These are phyloP conservation scores for Pogostemon cablin DNA, from an alignment of 257 asterid genomes.

Conservation along the genomic window DNA sequence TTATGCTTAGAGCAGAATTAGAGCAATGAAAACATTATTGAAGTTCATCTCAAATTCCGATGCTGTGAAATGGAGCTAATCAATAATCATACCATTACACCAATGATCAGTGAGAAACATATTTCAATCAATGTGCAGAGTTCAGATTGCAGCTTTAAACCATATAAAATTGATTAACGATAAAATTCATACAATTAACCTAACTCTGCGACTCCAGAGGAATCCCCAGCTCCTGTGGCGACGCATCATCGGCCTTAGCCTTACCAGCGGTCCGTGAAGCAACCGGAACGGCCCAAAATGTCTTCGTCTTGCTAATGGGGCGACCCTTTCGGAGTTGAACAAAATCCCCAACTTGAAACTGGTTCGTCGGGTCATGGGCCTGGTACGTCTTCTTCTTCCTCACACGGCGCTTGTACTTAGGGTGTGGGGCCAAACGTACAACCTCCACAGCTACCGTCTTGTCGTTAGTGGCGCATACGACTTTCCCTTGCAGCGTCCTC, in stretches of 20 bases:
- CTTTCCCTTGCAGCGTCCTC: conserved; percentile 71
- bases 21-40: too few relatives aligned
- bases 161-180: not conserved
- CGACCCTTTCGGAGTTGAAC: conserved; percentile 77
- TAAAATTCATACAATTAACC: conserved; percentile 10
- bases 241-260: conserved; percentile 30
- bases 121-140: not conserved
- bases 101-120: not conserved
- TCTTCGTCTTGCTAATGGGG: conserved; percentile 86
- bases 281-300: conserved; percentile 67
- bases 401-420: conserved; percentile 93
- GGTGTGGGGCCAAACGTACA: conserved; percentile 84
- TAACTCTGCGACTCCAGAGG: conserved; percentile 51
- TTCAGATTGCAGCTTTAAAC: not conserved
- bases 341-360: conserved; percentile 78
- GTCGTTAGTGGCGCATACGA: conserved; percentile 79
- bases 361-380: conserved; percentile 87
- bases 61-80: too few relatives aligned
- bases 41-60: too few relatives aligned
- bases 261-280: conserved; percentile 40
- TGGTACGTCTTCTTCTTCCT: conserved; percentile 94
- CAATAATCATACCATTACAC: not conserved
- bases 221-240: conserved; percentile 49
- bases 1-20: too few relatives aligned
- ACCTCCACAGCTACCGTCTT: conserved; percentile 93